Percentiles rank a stretch among this genome's conserved stretches.
phyloP scores from a whole-genome alignment of 2,329 filamentous ascomycete genomes.

The Elsinoe necatrix region DNA sequence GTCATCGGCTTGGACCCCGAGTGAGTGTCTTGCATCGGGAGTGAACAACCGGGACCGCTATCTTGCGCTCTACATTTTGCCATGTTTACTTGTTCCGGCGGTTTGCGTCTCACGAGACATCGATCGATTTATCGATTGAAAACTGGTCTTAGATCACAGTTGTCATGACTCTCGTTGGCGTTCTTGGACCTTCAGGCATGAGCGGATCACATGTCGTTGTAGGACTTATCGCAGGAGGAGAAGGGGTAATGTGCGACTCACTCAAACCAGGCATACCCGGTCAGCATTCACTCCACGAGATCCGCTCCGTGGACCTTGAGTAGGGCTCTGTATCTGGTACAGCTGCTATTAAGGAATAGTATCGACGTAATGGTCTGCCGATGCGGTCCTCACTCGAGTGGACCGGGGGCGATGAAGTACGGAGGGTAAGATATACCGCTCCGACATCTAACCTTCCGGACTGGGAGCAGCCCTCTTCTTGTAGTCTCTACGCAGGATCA shows the following conservation, averaged over 20 bases:
- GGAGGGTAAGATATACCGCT: constrained; percentile 21
- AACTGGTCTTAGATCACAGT: too few relatives aligned
- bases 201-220: constrained; percentile 29
- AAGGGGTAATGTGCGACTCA: constrained; percentile 30
- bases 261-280: constrained; percentile 29
- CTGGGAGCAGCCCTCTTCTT: constrained; percentile 26
- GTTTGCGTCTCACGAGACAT: too few relatives aligned
- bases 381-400: constrained; percentile 27
- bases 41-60: too few relatives aligned
- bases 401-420: constrained; percentile 24
- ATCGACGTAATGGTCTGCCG: constrained; percentile 29
- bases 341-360: constrained; percentile 23
- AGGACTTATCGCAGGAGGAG: constrained; percentile 29
- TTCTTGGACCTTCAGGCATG: constrained; percentile 31
- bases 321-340: constrained; percentile 23
- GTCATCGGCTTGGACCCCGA: too few relatives aligned
- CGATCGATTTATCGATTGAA: too few relatives aligned
- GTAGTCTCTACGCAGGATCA: constrained; percentile 30
- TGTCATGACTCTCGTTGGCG: constrained; percentile 21
- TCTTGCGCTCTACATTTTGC: too few relatives aligned
- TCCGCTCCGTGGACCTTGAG: constrained; percentile 26
- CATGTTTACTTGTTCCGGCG: too few relatives aligned
- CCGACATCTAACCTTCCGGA: background rate
- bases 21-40: too few relatives aligned
- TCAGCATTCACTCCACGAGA: constrained; percentile 26